These are phyloP conservation scores for Staphylotrichum tortipilum DNA, from an alignment of 495 filamentous ascomycete species.

Conservation along the genomic window DNA sequence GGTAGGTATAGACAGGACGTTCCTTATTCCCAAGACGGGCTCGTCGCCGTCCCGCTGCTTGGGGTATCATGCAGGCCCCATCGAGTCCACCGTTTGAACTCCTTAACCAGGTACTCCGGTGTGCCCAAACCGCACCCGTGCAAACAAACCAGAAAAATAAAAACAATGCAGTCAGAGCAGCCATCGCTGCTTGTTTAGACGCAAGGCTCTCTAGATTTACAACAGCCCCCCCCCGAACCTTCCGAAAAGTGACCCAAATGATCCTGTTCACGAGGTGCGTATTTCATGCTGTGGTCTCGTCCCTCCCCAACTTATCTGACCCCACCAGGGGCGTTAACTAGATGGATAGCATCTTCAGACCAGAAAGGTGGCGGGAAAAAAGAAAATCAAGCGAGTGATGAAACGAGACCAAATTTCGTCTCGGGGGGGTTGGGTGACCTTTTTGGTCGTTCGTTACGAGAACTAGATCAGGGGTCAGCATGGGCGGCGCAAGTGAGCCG, in stretches of 20 bases:
- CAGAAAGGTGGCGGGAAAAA: neutral
- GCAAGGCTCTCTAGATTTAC: conserved; percentile 3
- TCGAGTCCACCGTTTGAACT: neutral
- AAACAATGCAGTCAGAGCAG: no score
- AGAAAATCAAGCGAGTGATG: neutral
- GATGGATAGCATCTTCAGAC: neutral
- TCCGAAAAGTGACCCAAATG: neutral
- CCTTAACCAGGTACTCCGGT: conserved; percentile 2
- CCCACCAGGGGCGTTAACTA: neutral
- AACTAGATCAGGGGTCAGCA: conserved; percentile 6
- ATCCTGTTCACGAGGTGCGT: neutral
- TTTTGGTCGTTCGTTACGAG: conserved; percentile 2
- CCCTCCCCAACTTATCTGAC: neutral
- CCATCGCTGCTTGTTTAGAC: neutral
- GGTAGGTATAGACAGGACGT: neutral
- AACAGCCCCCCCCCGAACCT: neutral
- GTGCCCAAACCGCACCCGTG: neutral
- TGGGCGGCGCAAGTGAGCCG: neutral
- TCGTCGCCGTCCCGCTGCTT: neutral
- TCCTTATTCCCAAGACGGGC: neutral
- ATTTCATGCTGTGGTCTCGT: neutral
- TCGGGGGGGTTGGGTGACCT: no score
- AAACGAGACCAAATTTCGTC: no score
- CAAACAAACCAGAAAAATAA: conserved; percentile 6
- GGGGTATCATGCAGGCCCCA: conserved; percentile 7